phyloP scores from a whole-genome alignment of 2,329 filamentous ascomycete species.

The Diaporthe nobilis region DNA sequence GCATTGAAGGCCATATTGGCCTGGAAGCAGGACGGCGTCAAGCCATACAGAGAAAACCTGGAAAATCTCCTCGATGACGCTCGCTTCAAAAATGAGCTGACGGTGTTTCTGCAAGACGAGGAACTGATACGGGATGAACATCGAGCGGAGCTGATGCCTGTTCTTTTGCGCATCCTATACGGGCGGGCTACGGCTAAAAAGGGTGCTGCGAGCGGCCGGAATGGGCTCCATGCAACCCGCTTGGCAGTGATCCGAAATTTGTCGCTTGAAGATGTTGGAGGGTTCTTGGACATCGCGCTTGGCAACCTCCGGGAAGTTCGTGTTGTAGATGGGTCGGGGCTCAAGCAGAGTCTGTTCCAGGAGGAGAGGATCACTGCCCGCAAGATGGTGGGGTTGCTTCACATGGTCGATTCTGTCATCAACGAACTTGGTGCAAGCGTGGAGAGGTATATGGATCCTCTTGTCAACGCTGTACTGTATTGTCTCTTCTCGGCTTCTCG shows the following conservation, averaged over 20 bases:
- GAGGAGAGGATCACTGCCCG: conserved; percentile 75
- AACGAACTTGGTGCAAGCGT: conserved; percentile 85
- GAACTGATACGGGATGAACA: conserved; percentile 82
- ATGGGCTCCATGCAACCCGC: conserved; percentile 85
- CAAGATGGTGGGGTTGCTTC: conserved; percentile 91
- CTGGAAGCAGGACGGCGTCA: conserved; percentile 86
- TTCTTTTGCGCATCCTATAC: conserved; percentile 89
- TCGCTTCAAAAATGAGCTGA: conserved; percentile 93
- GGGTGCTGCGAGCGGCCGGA: conserved; percentile 80
- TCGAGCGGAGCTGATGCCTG: conserved; percentile 81
- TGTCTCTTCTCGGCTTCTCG: conserved; percentile 81
- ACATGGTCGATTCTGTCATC: conserved; percentile 91
- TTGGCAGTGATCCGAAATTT: conserved; percentile 86
- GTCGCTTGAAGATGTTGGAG: conserved; percentile 78
- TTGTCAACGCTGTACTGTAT: conserved; percentile 85
- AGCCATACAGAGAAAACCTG: conserved; percentile 86
- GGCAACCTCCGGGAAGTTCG: conserved; percentile 75
- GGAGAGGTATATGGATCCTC: conserved; percentile 73
- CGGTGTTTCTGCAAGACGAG: conserved; percentile 85
- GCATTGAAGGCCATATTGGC: conserved; percentile 87
- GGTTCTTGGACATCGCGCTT: conserved; percentile 86
- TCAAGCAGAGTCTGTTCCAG: conserved; percentile 68
- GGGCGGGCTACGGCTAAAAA: conserved; percentile 89
- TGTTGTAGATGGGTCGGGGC: conserved; percentile 65
- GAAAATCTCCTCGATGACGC: conserved; percentile 91